Evolutionary conservation across 768 basidiomycete species (phyloP).

Genomic region (Tephrocybe sp.): DNA sequence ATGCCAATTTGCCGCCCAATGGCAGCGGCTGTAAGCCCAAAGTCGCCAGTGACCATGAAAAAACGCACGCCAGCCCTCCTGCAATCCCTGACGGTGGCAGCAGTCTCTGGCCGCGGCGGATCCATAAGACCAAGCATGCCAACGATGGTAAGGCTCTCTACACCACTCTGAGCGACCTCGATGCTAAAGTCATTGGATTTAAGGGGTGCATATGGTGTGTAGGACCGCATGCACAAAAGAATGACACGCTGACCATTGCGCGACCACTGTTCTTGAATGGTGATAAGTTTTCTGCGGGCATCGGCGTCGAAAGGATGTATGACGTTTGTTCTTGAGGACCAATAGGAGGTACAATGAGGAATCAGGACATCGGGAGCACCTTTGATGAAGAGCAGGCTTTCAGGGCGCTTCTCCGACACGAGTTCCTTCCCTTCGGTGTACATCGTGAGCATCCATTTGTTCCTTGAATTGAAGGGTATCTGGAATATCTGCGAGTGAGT

Average conservation of each 20-base stretch:
- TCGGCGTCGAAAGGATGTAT: slow-evolving; percentile 23
- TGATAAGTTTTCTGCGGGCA: slow-evolving; percentile 16
- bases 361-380: slow-evolving; percentile 60
- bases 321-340: slow-evolving; percentile 4
- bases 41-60: slow-evolving; percentile 58
- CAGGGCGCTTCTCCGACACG: slow-evolving; percentile 3
- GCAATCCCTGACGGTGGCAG: slow-evolving; percentile 41
- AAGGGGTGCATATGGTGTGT: slow-evolving; percentile 18
- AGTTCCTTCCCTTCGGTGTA: slow-evolving; percentile 17
- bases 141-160: slow-evolving; percentile 38
- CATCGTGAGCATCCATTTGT: slow-evolving; percentile 58
- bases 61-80: slow-evolving; percentile 50
- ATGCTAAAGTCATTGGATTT: slow-evolving; percentile 20
- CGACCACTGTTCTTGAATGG: slow-evolving; percentile 38
- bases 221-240: slow-evolving; percentile 34
- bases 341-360: slow-evolving; percentile 28
- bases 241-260: slow-evolving; percentile 53
- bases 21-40: slow-evolving; percentile 47
- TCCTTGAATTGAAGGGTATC: slow-evolving; percentile 47
- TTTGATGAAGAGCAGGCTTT: slow-evolving; percentile 40
- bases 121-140: slow-evolving; percentile 55
- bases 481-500: slow-evolving; percentile 28
- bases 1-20: slow-evolving; percentile 45
- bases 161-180: slow-evolving; percentile 35
- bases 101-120: slow-evolving; percentile 48